A percentile compares a stretch with the other conserved stretches of the same genome.
These are phyloP conservation scores for Hortiboletus rubellus DNA, from an alignment of 1,284 basidiomycete species.

Conservation along the genomic window DNA sequence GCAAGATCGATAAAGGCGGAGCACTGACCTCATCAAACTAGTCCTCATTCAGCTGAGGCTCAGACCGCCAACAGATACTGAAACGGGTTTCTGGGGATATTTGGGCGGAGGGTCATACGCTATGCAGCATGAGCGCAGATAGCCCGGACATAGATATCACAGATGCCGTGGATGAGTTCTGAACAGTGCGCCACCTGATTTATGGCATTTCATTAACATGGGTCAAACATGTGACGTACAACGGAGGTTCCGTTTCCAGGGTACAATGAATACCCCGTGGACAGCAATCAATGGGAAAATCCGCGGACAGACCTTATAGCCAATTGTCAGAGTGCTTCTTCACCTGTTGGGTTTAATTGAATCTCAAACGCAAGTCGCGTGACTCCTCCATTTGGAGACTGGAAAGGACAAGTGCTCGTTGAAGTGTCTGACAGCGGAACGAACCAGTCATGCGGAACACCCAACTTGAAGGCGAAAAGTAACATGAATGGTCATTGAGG, in stretches of 20 bases:
- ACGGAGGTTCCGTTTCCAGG: conserved; percentile 1
- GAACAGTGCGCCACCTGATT: background rate
- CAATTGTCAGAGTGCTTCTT: background rate
- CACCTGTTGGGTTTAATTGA: conserved; percentile 6
- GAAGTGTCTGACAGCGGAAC: conserved; percentile 65
- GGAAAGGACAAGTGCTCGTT: background rate
- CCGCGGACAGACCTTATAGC: conserved; percentile 1
- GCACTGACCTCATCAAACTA: conserved; percentile 6
- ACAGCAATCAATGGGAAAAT: background rate
- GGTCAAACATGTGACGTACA: conserved; percentile 15
- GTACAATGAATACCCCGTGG: background rate
- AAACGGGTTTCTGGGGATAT: conserved; percentile 10
- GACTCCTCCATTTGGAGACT: background rate
- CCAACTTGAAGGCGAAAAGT: background rate
- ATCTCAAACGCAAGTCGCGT: conserved; percentile 12
- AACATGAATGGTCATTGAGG: conserved; percentile 44
- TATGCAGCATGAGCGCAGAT: background rate
- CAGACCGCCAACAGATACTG: background rate
- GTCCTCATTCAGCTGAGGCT: background rate
- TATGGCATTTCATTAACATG: conserved; percentile 5
- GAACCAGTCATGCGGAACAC: conserved; percentile 47
- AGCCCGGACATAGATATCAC: no score
- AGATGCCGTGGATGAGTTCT: background rate
- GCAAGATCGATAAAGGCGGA: conserved; percentile 1
- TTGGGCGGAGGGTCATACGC: background rate